A percentile compares a stretch with the other conserved stretches of the same genome.
phyloP scores from a whole-genome alignment of 176 grass and related monocot species.

The Triticum timopheevii region DNA sequence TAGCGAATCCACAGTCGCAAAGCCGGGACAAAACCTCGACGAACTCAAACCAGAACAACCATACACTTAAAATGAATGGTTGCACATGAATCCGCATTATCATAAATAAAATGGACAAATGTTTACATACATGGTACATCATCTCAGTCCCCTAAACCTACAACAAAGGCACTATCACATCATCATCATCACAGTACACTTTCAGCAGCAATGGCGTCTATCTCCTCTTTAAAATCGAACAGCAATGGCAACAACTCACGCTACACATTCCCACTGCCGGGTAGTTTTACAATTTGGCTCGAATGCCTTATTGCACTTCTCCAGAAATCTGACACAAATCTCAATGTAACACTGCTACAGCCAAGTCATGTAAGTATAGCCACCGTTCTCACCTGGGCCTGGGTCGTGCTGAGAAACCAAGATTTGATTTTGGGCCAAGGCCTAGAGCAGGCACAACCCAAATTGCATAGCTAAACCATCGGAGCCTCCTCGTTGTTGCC shows the following conservation, averaged over 20 bases:
- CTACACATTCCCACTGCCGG: constrained; percentile 27
- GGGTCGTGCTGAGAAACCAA: background rate
- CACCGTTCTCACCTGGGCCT: background rate
- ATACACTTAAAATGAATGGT: background rate
- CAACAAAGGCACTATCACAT: constrained; percentile 9
- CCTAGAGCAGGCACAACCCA: background rate
- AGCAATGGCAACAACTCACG: constrained; percentile 29
- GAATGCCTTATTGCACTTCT: constrained; percentile 39
- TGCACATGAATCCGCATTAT: background rate
- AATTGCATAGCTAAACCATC: constrained; percentile 40
- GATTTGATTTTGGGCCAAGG: background rate
- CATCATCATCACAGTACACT: background rate
- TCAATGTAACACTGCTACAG: constrained; percentile 28
- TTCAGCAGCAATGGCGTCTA: background rate
- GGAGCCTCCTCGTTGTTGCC: constrained; percentile 57
- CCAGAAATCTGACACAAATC: constrained; percentile 22
- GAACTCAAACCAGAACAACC: no score
- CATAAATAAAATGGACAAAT: constrained; percentile 9
- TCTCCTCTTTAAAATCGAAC: no score
- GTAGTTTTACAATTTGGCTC: constrained; percentile 47
- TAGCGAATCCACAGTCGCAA: no score
- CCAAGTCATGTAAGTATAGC: constrained; percentile 15
- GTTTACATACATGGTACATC: constrained; percentile 41
- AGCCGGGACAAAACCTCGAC: no score
- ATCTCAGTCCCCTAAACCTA: constrained; percentile 20